A percentile compares a stretch with the other conserved stretches of the same genome.
These are phyloP conservation scores for Phytophthora fragariaefolia DNA, from an alignment of 352 stramenopile species.

Conservation along the genomic window DNA sequence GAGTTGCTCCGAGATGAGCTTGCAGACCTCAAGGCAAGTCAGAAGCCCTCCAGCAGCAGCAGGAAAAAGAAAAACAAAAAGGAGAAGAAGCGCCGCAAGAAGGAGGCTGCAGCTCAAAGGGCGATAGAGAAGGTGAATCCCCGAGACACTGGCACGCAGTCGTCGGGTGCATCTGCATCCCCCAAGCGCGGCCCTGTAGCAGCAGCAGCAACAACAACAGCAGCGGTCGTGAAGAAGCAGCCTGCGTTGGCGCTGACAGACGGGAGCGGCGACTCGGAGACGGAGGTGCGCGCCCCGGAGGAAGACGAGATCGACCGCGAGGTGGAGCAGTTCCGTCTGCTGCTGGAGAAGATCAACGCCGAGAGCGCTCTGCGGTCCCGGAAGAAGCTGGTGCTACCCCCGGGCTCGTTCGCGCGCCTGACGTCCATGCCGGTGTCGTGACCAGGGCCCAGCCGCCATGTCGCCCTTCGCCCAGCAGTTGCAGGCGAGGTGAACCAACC, in stretches of 20 bases:
- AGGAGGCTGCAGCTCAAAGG: constrained; percentile 51
- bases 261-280: constrained; percentile 34
- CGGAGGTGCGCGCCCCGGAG: constrained; percentile 38
- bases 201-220: background rate
- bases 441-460: no score
- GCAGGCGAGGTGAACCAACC: no score
- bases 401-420: constrained; percentile 56
- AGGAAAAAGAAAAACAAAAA: constrained; percentile 82
- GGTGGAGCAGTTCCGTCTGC: constrained; percentile 72
- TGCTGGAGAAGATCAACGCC: constrained; percentile 77
- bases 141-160: constrained; percentile 12
- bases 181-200: constrained; percentile 17
- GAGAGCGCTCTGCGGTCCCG: constrained; percentile 57
- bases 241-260: constrained; percentile 22
- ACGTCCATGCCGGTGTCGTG: constrained; percentile 46
- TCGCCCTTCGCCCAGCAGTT: no score
- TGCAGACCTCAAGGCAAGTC: constrained; percentile 65
- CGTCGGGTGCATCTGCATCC: background rate
- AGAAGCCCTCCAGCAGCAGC: constrained; percentile 54
- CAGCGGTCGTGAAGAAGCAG: background rate
- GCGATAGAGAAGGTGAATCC: constrained; percentile 27
- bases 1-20: constrained; percentile 80
- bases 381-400: constrained; percentile 79
- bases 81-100: constrained; percentile 79
- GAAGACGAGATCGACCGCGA: constrained; percentile 76